phyloP scores from a whole-genome alignment of 768 basidiomycete genomes.

The Pisolithus albus region DNA sequence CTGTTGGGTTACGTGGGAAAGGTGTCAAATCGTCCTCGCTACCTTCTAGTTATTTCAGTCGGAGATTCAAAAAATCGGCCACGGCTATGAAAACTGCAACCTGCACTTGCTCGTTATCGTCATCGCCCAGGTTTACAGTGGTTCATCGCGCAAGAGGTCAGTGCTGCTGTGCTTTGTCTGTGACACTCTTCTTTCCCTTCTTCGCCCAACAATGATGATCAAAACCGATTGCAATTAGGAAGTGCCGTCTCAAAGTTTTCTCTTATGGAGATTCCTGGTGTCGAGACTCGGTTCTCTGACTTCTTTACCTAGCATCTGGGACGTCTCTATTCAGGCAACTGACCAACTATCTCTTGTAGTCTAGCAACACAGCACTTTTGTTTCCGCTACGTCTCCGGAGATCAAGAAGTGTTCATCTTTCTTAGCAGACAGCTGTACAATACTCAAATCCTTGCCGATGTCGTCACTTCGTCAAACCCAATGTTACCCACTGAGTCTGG shows the following conservation, averaged over 20 bases:
- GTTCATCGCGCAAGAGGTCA: slow-evolving; percentile 10
- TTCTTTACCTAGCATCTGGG: slow-evolving; percentile 1
- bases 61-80: slow-evolving; percentile 19
- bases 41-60: slow-evolving; percentile 23
- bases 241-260: slow-evolving; percentile 30
- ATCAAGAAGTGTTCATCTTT: too few species aligned
- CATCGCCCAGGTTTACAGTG: neutral
- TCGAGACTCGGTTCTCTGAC: slow-evolving; percentile 32
- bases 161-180: neutral
- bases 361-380: neutral
- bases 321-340: neutral
- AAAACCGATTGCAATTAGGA: slow-evolving; percentile 31
- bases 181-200: neutral
- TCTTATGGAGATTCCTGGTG: slow-evolving; percentile 21
- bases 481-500: neutral
- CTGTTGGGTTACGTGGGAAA: slow-evolving; percentile 29
- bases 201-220: slow-evolving; percentile 17
- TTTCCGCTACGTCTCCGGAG: too few species aligned
- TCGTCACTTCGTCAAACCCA: neutral
- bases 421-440: too few species aligned
- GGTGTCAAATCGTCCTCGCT: slow-evolving; percentile 22
- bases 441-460: neutral
- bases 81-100: neutral
- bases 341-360: neutral
- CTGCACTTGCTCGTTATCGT: neutral